A percentile compares a stretch with the other conserved stretches of the same genome.
phyloP scores from a whole-genome alignment of 179 eudicot genomes.

The Nepenthes alata region DNA sequence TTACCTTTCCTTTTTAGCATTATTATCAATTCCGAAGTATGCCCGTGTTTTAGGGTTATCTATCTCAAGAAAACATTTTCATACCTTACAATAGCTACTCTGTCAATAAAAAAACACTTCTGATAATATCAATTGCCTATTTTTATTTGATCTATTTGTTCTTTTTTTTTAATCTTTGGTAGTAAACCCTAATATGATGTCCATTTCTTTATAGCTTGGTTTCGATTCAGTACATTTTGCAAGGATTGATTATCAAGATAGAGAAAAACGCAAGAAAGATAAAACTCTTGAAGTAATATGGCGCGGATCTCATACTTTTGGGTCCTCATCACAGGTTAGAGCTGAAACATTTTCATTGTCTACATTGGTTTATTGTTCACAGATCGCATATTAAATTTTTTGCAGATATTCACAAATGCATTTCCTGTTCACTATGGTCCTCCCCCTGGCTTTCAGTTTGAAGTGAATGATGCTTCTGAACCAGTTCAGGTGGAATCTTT shows the following conservation, averaged over 20 bases:
- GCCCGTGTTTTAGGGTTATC: no score
- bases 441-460: slow-evolving; percentile 68
- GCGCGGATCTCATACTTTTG: slow-evolving; percentile 86
- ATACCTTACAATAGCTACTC: no score
- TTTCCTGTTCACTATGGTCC: slow-evolving; percentile 74
- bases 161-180: not conserved
- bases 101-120: no score
- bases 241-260: slow-evolving; percentile 87
- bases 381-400: not conserved
- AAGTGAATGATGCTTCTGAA: slow-evolving; percentile 33
- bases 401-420: slow-evolving; percentile 69
- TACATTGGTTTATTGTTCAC: not conserved
- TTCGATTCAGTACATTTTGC: slow-evolving; percentile 92
- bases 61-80: no score
- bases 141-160: not conserved
- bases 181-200: not conserved
- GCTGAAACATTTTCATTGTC: not conserved
- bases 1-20: no score
- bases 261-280: slow-evolving; percentile 43
- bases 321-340: slow-evolving; percentile 73
- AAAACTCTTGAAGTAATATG: slow-evolving; percentile 88
- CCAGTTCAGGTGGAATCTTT: slow-evolving; percentile 69
- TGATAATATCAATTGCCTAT: no score
- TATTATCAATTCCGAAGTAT: no score
- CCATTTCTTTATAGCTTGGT: slow-evolving; percentile 42